phyloP scores from a whole-genome alignment of 148 eudicot species.

The Arctostaphylos glauca region DNA sequence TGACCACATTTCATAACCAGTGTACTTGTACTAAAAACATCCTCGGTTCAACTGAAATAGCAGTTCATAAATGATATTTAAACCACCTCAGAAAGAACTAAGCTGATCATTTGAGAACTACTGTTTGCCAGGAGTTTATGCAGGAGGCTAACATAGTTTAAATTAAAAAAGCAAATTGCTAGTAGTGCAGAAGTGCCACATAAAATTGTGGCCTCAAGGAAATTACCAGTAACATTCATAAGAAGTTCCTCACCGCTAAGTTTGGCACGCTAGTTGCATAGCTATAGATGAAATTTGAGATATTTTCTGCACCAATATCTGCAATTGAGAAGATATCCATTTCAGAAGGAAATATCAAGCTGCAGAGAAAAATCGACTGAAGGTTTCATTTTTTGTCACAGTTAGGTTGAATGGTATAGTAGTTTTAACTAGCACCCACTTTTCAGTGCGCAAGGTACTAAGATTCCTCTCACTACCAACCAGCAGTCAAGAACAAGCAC shows the following conservation, averaged over 20 bases:
- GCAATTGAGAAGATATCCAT: conserved; percentile 29
- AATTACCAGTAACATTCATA: conserved; percentile 57
- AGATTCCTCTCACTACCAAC: too few relatives aligned
- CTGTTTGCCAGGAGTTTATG: background rate
- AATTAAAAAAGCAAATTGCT: conserved; percentile 13
- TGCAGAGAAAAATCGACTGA: background rate
- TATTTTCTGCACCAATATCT: conserved; percentile 46
- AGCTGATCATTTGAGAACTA: background rate
- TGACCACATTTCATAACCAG: background rate
- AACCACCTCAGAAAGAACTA: conserved; percentile 3
- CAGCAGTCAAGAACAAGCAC: too few relatives aligned
- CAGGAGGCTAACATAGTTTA: background rate
- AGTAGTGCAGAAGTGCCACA: conserved; percentile 19
- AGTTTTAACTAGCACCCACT: too few relatives aligned
- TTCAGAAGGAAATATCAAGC: background rate
- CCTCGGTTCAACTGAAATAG: background rate
- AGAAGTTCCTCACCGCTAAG: conserved; percentile 76
- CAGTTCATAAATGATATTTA: background rate
- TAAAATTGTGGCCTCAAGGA: conserved; percentile 29
- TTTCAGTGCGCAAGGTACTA: too few relatives aligned
- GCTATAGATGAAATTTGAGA: conserved; percentile 56
- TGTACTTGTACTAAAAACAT: background rate
- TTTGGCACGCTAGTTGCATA: conserved; percentile 63
- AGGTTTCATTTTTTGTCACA: too few relatives aligned
- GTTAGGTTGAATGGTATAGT: too few relatives aligned